Evolutionary conservation across 371 early-diverging fungal species (phyloP), one percentile per base, ranked within the genome.

Genomic region (Actinomortierella ambigua): DNA sequence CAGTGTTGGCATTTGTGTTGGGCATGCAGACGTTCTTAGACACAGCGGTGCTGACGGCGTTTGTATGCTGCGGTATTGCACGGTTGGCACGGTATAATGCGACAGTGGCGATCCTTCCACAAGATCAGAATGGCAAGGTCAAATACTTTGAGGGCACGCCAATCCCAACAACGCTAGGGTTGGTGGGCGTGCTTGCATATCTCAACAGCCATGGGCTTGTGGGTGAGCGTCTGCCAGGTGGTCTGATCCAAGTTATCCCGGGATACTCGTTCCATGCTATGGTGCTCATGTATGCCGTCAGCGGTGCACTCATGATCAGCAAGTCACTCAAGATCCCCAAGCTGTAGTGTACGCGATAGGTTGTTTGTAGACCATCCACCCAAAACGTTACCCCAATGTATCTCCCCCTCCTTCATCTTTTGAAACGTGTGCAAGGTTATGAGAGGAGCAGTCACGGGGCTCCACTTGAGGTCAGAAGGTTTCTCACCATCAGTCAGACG

Each of bases 111-210:
- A 78, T 83, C 43, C 59, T 90, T 53, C 91, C 93, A 17, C 92
- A 90, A 59, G 93, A 93, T 61, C 69, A 60, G 3, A 78, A 79
- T 4, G 95, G 95, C 50, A 95, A 94, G 61, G 83, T 94, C 41
- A 62, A 78, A 18, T 90, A 89, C 65, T 96, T 94, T 81, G 94
- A 96, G 76, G 96, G 96, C 55, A 93, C 95, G 2, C 96, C 96
- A 15, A 94, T 96, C 28, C 96, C 95, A 1, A 90, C 92, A 0
- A 86, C 91, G 5, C 75, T 93, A 44, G 69, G 82, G 2, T 63
- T 92, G 34, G 91, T 94, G 4, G 88, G 75, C 18, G 50, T 91
- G 9, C 63, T 93, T 22, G 90, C 92, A 4, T 95, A 90, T 58
- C 79, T 91, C 43, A 77, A 87, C 3, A 67, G 76, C 34, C 55